phyloP scores from a whole-genome alignment of 305 asterid genomes.

The Fraxinus xanthoxyloides region DNA sequence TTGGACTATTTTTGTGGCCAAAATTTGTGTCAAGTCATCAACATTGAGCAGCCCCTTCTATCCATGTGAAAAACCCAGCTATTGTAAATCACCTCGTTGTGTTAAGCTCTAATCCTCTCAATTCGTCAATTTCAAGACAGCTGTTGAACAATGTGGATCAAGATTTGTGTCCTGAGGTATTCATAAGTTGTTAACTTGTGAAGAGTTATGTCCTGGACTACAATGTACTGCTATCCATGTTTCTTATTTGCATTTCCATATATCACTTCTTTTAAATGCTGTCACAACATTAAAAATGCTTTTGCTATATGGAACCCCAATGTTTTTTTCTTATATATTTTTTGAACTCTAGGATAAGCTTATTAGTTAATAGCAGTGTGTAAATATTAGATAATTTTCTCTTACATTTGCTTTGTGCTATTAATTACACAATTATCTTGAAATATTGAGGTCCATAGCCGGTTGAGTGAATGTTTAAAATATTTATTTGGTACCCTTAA shows the following conservation, averaged over 20 bases:
- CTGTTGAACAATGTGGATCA: conserved; percentile 30
- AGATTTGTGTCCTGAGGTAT: conserved; percentile 67
- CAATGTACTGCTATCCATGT: not conserved
- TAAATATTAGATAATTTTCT: not conserved
- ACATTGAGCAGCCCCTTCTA: conserved; percentile 72
- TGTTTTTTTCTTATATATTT: not conserved
- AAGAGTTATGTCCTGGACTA: not conserved
- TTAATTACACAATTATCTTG: not conserved
- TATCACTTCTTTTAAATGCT: not conserved
- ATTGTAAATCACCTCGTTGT: conserved; percentile 23
- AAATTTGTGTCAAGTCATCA: conserved; percentile 80
- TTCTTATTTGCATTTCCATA: not conserved
- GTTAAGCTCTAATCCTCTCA: conserved; percentile 31
- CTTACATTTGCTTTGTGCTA: not conserved
- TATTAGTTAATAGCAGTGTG: not conserved
- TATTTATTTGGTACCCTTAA: not conserved
- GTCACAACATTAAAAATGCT: not conserved
- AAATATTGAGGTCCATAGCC: not conserved
- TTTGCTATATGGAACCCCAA: not conserved
- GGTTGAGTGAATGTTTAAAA: not conserved
- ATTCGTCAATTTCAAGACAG: conserved; percentile 43
- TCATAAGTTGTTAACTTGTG: not conserved
- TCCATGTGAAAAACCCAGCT: conserved; percentile 49
- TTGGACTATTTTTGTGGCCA: conserved; percentile 73
- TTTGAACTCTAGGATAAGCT: conserved; percentile 9